Base-by-base conservation (phyloP, 495 filamentous ascomycete species). In the Bacidia gigantensis region DNA sequence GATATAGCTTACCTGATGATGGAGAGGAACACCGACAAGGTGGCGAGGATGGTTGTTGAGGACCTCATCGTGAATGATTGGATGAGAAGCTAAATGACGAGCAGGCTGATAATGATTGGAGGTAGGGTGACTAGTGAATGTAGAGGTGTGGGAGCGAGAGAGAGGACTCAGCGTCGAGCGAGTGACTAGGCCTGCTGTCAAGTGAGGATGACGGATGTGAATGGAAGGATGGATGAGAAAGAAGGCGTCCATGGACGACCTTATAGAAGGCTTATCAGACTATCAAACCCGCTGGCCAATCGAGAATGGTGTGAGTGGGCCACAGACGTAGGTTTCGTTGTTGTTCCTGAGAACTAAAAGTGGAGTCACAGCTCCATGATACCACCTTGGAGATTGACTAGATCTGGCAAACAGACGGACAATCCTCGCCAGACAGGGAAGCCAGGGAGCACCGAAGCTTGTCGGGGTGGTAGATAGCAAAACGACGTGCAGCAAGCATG, bases 1-100 rank as follows among this genome's bases (percentile, higher is more conserved):
- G 46, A 35, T 20, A 29, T 18, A 50, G 23, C 51, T 50, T 45
- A 58, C 56, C 26, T 54, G 39, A 58, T 35, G 23, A 52, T 26
- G 21, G 51, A 54, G 51, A 44, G 25, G n/a, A 57, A 25, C 23
- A 57, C 56, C 21, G 51, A 53, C 43, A 53, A 49, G 11, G 46
- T 51, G 48, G 56, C 46, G 26, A 54, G 29, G n/a, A 57, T 25
- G 29, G 51, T 51, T 22, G 40, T 40, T 3, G 46, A 54, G 51
- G 44, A 50, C 51, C 26, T 57, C 56, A 57, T 57, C 3, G 26
- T 57, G 32, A 45, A 21, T 35, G 22, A 29, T 38, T 2, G 47
- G 53, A 26, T 12, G 29, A 23, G 35, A 38, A 24, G 2, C 14
- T 22, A 38, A 38, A 50, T n/a, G 47, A 50, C 5, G 26, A 50